Conservation (phyloP, 148 eudicot species). For the Rhododendron vialii region DNA sequence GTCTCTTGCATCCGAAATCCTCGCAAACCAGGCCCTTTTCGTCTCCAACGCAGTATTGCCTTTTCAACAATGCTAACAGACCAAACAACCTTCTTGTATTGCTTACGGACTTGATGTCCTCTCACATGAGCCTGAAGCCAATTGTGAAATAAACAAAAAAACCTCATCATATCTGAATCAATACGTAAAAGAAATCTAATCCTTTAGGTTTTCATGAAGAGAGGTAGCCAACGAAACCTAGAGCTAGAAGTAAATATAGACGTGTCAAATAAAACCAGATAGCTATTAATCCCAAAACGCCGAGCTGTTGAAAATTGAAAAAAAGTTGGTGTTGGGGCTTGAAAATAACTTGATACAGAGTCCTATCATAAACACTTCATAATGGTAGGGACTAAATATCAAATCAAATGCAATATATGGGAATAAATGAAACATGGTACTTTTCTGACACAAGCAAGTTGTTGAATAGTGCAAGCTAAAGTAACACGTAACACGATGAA, state of each 20-base stretch:
- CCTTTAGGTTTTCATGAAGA: too few species aligned
- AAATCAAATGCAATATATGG: neutral
- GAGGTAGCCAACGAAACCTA: neutral
- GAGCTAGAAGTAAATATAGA: neutral
- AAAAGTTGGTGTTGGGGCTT: neutral
- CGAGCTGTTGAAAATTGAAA: neutral
- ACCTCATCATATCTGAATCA: too few species aligned
- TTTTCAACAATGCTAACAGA: conserved; percentile 67
- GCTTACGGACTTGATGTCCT: conserved; percentile 73
- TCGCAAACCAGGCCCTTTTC: conserved; percentile 59
- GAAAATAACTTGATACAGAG: neutral
- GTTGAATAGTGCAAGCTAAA: too few species aligned
- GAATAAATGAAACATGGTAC: neutral
- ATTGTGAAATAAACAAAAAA: neutral
- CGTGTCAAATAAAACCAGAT: neutral
- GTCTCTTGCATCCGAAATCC: conserved; percentile 46
- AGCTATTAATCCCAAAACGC: neutral
- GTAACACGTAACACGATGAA: neutral
- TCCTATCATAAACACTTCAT: neutral
- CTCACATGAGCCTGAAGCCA: conserved; percentile 60
- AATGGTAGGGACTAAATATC: neutral
- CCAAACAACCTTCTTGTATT: conserved; percentile 62
- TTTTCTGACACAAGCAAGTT: neutral
- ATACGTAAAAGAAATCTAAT: too few species aligned
- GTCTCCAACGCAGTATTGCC: conserved; percentile 74